These are phyloP conservation scores for Talaromyces piceae DNA, from an alignment of 2,329 filamentous ascomycete genomes.

Conservation along the genomic window DNA sequence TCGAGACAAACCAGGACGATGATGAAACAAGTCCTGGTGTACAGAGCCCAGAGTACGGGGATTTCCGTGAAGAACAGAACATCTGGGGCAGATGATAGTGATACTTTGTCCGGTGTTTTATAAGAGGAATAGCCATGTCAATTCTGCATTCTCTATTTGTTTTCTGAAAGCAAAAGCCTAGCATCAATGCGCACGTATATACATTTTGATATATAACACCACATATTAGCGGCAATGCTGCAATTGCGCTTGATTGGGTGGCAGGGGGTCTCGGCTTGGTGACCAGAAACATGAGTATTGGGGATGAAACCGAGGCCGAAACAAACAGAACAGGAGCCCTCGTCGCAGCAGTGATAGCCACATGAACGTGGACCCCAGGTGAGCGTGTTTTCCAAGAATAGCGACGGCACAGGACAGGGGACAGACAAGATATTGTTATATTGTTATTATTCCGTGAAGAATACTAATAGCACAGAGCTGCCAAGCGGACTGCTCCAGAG, in stretches of 20 bases:
- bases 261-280: not conserved
- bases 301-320: not conserved
- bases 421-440: not conserved
- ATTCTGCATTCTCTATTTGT: not conserved
- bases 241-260: not conserved
- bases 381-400: not conserved
- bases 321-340: not conserved
- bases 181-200: not conserved
- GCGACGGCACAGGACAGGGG: no score
- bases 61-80: constrained; percentile 28
- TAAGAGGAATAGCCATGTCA: not conserved
- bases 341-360: not conserved
- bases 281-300: not conserved
- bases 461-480: no score
- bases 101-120: not conserved
- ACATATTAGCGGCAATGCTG: no score
- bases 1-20: constrained; percentile 14
- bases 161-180: not conserved
- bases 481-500: not conserved
- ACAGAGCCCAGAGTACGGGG: constrained; percentile 21
- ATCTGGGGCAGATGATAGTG: constrained; percentile 16
- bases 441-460: not conserved
- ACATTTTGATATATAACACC: no score
- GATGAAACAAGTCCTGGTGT: constrained; percentile 14
- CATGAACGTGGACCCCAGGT: no score